Evolutionary conservation across 148 eudicot genomes (phyloP).

Genomic region (Camellia japonica): DNA sequence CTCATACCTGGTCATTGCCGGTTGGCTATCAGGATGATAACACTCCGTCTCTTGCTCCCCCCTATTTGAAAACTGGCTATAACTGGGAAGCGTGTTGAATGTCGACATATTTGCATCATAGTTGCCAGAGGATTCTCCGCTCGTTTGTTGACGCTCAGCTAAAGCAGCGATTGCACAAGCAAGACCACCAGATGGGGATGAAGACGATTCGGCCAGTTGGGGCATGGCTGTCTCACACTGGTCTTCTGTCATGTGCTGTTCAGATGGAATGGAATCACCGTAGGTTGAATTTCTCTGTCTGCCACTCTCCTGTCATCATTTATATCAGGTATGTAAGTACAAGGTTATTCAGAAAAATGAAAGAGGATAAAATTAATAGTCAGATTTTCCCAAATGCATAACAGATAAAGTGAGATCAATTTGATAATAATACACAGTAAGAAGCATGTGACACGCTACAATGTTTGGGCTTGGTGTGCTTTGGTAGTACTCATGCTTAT

Average conservation of each 20-base stretch:
- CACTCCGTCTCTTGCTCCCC: constrained; percentile 25
- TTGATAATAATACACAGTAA: not conserved
- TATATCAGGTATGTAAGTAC: not conserved
- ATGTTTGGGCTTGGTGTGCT: not conserved
- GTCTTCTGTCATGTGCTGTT: constrained; percentile 38
- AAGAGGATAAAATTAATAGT: not conserved
- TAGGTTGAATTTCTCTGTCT: constrained; percentile 32
- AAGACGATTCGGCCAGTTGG: constrained; percentile 49
- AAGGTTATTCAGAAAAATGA: not conserved
- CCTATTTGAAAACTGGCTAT: constrained; percentile 43
- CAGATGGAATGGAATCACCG: constrained; percentile 31
- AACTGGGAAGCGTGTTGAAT: constrained; percentile 42
- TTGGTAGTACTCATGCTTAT: not conserved
- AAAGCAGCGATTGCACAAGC: constrained; percentile 97
- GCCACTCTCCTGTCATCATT: constrained; percentile 55
- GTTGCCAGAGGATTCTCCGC: constrained; percentile 45
- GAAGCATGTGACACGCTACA: not conserved
- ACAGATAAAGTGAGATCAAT: not conserved
- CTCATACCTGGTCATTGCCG: constrained; percentile 20
- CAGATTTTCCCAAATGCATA: not conserved
- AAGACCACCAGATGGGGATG: constrained; percentile 89
- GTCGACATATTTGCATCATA: constrained; percentile 30
- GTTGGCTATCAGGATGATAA: constrained; percentile 22
- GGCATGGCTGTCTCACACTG: constrained; percentile 30
- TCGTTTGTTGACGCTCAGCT: constrained; percentile 74